phyloP scores from a whole-genome alignment of 768 basidiomycete species.

The Strobilomyces dryophilus region DNA sequence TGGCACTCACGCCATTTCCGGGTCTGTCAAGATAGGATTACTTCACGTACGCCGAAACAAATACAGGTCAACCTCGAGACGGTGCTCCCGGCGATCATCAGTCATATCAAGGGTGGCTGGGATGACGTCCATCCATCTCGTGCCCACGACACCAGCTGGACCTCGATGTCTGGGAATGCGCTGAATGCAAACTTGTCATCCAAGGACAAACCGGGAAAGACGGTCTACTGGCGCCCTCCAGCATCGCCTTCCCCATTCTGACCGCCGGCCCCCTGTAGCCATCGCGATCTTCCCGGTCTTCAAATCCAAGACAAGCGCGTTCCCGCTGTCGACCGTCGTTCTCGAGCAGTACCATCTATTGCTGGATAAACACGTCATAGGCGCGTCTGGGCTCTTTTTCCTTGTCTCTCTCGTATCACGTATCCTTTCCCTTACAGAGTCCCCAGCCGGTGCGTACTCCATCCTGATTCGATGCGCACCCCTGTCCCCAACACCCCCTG shows the following conservation, averaged over 20 bases:
- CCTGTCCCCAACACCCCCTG: neutral
- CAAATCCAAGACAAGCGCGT: slow-evolving; percentile 65
- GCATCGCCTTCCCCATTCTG: neutral
- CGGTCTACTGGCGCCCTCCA: slow-evolving; percentile 40
- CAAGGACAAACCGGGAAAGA: slow-evolving; percentile 75
- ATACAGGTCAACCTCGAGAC: slow-evolving; percentile 73
- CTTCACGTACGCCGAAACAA: slow-evolving; percentile 71
- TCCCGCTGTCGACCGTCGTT: slow-evolving; percentile 73
- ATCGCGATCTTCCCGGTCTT: slow-evolving; percentile 84
- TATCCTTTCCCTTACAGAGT: slow-evolving; percentile 41
- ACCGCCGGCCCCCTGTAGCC: slow-evolving; percentile 48
- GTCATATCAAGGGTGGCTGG: slow-evolving; percentile 77
- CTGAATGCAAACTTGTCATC: slow-evolving; percentile 82
- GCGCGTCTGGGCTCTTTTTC: slow-evolving; percentile 32
- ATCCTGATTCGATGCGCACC: neutral
- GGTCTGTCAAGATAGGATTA: slow-evolving; percentile 80
- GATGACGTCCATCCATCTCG: slow-evolving; percentile 75
- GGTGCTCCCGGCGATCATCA: slow-evolving; percentile 71
- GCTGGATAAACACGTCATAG: slow-evolving; percentile 70
- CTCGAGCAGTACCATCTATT: slow-evolving; percentile 94
- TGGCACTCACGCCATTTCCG: slow-evolving; percentile 24
- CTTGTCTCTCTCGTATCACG: neutral
- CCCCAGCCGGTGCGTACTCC: slow-evolving; percentile 49
- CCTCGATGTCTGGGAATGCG: slow-evolving; percentile 76
- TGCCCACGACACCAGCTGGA: neutral